phyloP scores from a whole-genome alignment of 1,139 yeast genomes.

The Suhomyces taliae region DNA sequence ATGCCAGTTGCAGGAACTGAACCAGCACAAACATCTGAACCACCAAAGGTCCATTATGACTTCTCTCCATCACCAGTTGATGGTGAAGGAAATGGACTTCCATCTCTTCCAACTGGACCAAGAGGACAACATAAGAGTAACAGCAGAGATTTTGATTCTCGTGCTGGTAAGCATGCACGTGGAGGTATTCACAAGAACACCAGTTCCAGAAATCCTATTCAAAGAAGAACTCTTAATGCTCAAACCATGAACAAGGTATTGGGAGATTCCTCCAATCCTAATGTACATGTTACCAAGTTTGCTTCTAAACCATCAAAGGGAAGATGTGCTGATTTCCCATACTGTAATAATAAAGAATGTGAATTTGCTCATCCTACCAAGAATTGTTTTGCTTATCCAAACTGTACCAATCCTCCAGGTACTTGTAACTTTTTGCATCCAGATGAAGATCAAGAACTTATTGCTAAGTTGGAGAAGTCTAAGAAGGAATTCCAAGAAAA shows the following conservation, averaged over 20 bases:
- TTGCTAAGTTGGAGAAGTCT: constrained; percentile 62
- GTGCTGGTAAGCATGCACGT: constrained; percentile 8
- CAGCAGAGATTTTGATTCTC: constrained; percentile 6
- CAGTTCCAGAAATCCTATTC: constrained; percentile 6
- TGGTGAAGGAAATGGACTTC: background rate
- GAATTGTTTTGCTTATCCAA: constrained; percentile 72
- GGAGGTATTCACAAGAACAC: constrained; percentile 15
- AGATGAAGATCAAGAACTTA: constrained; percentile 73
- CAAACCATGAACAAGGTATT: constrained; percentile 44
- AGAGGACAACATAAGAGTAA: constrained; percentile 13
- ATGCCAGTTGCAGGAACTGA: too few species aligned
- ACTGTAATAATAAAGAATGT: constrained; percentile 69
- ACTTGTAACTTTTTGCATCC: constrained; percentile 84
- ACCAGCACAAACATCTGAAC: background rate
- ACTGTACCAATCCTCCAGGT: constrained; percentile 77
- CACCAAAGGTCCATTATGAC: background rate
- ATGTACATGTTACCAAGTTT: constrained; percentile 21
- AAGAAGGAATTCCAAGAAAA: constrained; percentile 50
- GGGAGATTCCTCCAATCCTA: constrained; percentile 25
- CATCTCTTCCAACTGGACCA: constrained; percentile 16
- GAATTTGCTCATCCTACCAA: constrained; percentile 78
- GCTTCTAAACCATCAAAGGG: constrained; percentile 48
- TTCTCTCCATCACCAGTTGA: background rate
- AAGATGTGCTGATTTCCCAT: constrained; percentile 78
- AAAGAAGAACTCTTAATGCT: constrained; percentile 29